Evolutionary conservation across 352 stramenopile species (phyloP), one percentile per base, ranked within the genome.

Genomic region (Pythium aristosporum): DNA sequence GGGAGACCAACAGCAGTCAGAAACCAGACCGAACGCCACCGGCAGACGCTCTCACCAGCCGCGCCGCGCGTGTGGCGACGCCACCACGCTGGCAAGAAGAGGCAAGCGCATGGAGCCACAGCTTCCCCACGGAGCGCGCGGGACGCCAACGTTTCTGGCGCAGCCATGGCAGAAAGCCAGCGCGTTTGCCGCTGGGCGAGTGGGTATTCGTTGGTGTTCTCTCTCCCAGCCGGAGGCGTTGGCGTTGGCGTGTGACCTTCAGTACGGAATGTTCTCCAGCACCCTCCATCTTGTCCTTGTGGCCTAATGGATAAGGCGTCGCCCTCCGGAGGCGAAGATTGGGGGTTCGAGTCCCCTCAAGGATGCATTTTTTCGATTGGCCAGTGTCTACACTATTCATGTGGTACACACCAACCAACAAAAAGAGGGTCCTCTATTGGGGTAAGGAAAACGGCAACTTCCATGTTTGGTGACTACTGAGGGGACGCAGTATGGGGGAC

Each of bases 251-350:
- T 30, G 25, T 30, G 5, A 30, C 25, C 25, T 30, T n/a, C n/a
- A n/a, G n/a, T n/a, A n/a, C n/a, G n/a, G n/a, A n/a, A n/a, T n/a
- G n/a, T n/a, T n/a, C n/a, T n/a, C n/a, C n/a, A n/a, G n/a, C n/a
- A 5, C 1, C 20, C 39, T 60, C 3, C 21, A 43, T 50, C 41
- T 16, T 13, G 54, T 61, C 54, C 54, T 61, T 61, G 54, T 83
- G 75, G 76, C 76, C 76, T 85, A 85, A 85, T 85, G 76, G 76
- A 85, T 85, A 85, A 85, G 77, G 77, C 77, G 80, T 86, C 77
- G 77, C 77, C 75, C 75, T 86, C 77, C 77, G 77, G 78, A 86
- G 77, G 77, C 77, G 77, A 77, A 70, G 75, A 86, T 77, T 86
- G 77, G 68, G 75, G 75, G 77, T 86, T 86, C 77, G 74, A 86